Conservation (phyloP, 1,284 basidiomycete genomes). For the Tausonia pullulans region DNA sequence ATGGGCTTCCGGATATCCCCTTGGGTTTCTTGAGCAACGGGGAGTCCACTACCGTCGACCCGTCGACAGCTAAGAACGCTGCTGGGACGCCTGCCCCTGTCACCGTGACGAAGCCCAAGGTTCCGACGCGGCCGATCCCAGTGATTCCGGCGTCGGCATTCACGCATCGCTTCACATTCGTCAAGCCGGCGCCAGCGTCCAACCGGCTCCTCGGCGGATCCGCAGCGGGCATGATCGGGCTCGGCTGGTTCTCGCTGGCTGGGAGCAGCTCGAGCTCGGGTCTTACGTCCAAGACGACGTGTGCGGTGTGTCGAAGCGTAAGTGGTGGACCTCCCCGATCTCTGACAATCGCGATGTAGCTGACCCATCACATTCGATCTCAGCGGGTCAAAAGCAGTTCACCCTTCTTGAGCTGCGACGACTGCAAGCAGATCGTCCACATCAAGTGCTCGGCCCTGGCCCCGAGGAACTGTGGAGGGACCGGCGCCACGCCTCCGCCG, state of each 20-base stretch:
- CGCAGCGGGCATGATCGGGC: not conserved
- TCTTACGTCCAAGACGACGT: not conserved
- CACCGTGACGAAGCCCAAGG: not conserved
- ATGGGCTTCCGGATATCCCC: too few species aligned
- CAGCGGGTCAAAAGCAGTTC: conserved; percentile 7
- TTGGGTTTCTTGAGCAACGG: not conserved
- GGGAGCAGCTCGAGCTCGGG: not conserved
- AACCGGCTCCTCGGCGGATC: not conserved
- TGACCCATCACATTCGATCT: not conserved
- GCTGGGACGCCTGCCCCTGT: not conserved
- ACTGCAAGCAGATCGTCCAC: conserved; percentile 2
- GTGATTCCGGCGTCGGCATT: conserved; percentile 7
- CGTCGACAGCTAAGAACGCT: not conserved
- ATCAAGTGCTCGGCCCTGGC: not conserved
- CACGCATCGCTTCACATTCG: conserved; percentile 14
- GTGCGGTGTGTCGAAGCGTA: not conserved
- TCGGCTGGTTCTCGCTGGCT: conserved; percentile 1
- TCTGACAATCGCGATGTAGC: not conserved
- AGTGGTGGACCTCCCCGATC: not conserved
- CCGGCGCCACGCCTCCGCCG: too few species aligned
- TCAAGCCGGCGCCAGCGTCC: not conserved
- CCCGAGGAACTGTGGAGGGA: not conserved
- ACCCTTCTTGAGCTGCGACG: conserved; percentile 9
- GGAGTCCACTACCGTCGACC: not conserved
- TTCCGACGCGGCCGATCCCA: not conserved